Evolutionary conservation across 192 early-diverging fungal species (phyloP).

Genomic region (Linnemannia elongata): DNA sequence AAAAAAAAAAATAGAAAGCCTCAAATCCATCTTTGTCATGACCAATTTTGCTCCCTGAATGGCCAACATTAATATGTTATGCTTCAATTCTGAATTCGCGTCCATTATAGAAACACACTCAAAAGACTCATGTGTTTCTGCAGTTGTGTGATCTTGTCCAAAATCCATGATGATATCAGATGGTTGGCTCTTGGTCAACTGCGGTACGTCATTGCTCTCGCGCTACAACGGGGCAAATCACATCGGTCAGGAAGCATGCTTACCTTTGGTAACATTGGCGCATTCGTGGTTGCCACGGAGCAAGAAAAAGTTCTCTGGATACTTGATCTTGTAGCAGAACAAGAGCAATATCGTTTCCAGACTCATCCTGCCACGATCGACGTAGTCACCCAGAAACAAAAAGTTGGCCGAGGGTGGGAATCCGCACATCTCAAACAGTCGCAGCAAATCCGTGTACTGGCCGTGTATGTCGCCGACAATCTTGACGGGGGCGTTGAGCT

Average conservation of each 20-base stretch:
- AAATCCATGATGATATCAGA: neutral
- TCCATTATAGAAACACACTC: neutral
- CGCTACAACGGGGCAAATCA: no score
- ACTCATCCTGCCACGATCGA: slow-evolving; percentile 96
- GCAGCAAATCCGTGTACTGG: slow-evolving; percentile 92
- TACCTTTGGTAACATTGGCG: slow-evolving; percentile 90
- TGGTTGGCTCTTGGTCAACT: neutral
- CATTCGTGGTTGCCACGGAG: slow-evolving; percentile 97
- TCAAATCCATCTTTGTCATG: neutral
- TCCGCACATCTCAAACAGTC: slow-evolving; percentile 94
- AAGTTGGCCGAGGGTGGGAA: slow-evolving; percentile 94
- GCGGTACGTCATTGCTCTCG: neutral
- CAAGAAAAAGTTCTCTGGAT: slow-evolving; percentile 96
- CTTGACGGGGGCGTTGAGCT: slow-evolving; percentile 82
- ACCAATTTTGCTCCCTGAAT: neutral
- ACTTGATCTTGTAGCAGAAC: slow-evolving; percentile 97
- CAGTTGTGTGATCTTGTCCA: neutral
- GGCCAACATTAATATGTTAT: neutral
- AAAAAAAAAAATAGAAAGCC: neutral
- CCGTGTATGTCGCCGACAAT: slow-evolving; percentile 96
- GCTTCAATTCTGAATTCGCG: neutral
- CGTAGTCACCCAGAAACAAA: slow-evolving; percentile 95
- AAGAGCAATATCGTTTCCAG: slow-evolving; percentile 95
- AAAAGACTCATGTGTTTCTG: neutral
- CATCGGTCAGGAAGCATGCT: neutral